phyloP scores from a whole-genome alignment of 768 basidiomycete genomes.

The Boletus bicolor region DNA sequence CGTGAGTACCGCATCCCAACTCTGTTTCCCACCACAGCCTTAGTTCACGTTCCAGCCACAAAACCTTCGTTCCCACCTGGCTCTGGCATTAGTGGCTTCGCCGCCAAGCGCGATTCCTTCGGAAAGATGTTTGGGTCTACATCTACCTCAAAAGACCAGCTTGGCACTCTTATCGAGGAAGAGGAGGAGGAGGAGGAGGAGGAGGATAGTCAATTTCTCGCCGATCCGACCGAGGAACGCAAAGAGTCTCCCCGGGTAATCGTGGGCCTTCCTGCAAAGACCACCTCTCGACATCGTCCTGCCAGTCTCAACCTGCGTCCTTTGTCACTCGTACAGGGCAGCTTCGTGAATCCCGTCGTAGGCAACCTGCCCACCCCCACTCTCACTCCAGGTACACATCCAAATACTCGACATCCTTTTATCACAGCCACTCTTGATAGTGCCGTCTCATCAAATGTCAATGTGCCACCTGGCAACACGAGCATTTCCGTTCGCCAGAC shows the following conservation, averaged over 20 bases:
- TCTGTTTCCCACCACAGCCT: background rate
- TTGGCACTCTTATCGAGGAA: slow-evolving; percentile 78
- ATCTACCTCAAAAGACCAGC: slow-evolving; percentile 68
- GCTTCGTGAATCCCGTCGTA: slow-evolving; percentile 34
- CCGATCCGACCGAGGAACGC: slow-evolving; percentile 12
- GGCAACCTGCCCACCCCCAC: slow-evolving; percentile 52
- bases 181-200: slow-evolving; percentile 80
- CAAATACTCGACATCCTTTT: slow-evolving; percentile 38
- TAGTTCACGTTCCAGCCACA: slow-evolving; percentile 40
- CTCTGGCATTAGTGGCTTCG: slow-evolving; percentile 41
- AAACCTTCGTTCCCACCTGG: slow-evolving; percentile 59
- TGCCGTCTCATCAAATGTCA: slow-evolving; percentile 26
- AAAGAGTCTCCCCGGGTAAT: slow-evolving; percentile 24
- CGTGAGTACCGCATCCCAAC: slow-evolving; percentile 44
- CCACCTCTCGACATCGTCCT: slow-evolving; percentile 57
- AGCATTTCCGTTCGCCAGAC: slow-evolving; percentile 4
- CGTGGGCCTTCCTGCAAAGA: slow-evolving; percentile 35
- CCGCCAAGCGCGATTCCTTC: slow-evolving; percentile 78
- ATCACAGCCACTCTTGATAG: slow-evolving; percentile 5
- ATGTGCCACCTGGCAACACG: background rate
- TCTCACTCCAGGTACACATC: slow-evolving; percentile 46
- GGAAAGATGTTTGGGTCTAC: slow-evolving; percentile 60
- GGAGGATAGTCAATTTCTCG: slow-evolving; percentile 2
- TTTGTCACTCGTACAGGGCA: slow-evolving; percentile 63
- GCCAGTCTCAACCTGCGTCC: slow-evolving; percentile 65